Base-by-base conservation (phyloP, 202 grass and related monocot genomes). In the Panicum hallii region DNA sequence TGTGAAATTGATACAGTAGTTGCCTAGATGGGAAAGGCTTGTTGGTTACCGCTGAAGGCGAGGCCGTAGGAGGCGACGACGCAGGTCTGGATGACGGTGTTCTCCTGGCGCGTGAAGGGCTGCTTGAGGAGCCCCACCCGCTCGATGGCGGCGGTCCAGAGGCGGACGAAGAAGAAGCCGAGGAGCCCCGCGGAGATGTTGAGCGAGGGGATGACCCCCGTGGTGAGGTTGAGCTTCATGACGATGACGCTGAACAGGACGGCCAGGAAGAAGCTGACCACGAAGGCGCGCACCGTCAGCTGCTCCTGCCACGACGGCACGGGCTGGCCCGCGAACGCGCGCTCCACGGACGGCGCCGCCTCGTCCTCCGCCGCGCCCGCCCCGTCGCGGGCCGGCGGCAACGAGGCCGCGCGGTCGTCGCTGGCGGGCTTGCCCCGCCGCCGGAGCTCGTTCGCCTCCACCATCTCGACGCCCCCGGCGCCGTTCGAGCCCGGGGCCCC, bases 41-140 rank as follows among this genome's bases (percentile, higher is more conserved):
- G 83, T 94, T 97, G 20, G 7, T 57, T 6, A 97, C 94, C 94
- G 63, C 94, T 94, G 63, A 88, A 89, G 54, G 94, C 86, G 60
- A 97, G 77, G 26, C 86, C 88, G 46, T 86, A 97, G 88, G 88
- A 89, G 4, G 92, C 90, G 53, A 97, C 94, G 42, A 90, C 88
- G 87, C 91, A 97, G 3, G 92, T 92, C 90, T 97, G 90, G 64
- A 97, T 94, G 66, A 94, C 92, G 69, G 92, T 97, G 82, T 94
- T 97, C 90, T 97, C 94, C 84, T 97, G 92, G 9, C 94, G 75
- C 0, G 94, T 94, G 85, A 97, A 94, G 32, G 92, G 92, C 61
- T 81, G 70, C 64, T 48, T 83, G 52, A 90, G 85, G 14, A 83
- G 1, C 0, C 86, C 86, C 78, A 7, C 50, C 79, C 80, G 26